Base-by-base conservation (phyloP, 2,329 filamentous ascomycete species). In the Ophiobolus disseminans region DNA sequence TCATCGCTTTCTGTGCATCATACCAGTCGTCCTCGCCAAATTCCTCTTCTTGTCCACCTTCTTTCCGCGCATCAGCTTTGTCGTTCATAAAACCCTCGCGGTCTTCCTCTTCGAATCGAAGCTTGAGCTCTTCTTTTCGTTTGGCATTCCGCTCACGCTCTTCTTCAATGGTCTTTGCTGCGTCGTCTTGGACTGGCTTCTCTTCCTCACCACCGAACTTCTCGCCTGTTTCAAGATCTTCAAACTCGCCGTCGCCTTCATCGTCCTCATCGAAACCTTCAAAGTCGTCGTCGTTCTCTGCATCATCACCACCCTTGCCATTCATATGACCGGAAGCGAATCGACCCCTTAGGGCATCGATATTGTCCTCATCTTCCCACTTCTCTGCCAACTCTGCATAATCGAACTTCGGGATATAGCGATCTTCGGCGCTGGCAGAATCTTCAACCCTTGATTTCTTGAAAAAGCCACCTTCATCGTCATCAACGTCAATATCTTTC, bases 11-110 rank as follows among this genome's bases (percentile, higher is more conserved):
- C 70, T 99, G 94, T 21, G 89, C 85, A 68, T 97, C 94, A 70
- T 99, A 99, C 95, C 95, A 99, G 46, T 99, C 90, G 69, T 99
- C 94, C 74, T 99, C 94, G 42, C 92, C 94, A 65, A 96, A 97
- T 67, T 95, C 88, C 49, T 85, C 79, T 43, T 93, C 85, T 5
- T 85, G 79, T 3, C 82, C 81, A 25, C 82, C 87, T 22, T 91
- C 88, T 55, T 84, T 80, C 26, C 88, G 83, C 9, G 88, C 88
- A 40, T 87, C 85, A 21, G 89, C 86, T 68, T 95, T 95, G 74
- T 94, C 91, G 66, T 95, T 95, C 65, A 89, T 86, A 70, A 97
- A 92, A 0, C 94, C 94, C 69, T 99, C 94, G n/a, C 90, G 84
- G 69, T 99, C 94, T 78, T 99, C 94, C 73, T 97, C 92, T 68